A percentile compares a stretch with the other conserved stretches of the same genome.
Conservation (phyloP, 495 filamentous ascomycete genomes). For the Penicillium canariense region DNA sequence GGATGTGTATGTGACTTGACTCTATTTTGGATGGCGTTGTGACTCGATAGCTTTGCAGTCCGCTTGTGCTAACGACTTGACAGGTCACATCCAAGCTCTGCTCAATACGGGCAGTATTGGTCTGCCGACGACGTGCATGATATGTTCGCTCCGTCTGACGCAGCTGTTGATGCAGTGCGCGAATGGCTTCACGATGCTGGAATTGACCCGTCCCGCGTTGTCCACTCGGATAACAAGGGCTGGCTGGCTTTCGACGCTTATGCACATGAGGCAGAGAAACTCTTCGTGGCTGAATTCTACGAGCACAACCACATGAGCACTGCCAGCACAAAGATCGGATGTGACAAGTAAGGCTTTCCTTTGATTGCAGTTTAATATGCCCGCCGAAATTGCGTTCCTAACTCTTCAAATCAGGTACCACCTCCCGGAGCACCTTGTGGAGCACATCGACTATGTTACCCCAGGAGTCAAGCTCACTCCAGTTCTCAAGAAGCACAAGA, state of each 20-base stretch:
- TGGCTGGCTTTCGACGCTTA: constrained; percentile 60
- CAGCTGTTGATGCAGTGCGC: constrained; percentile 45
- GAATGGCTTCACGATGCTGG: constrained; percentile 48
- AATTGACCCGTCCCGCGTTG: constrained; percentile 45
- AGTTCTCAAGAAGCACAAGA: constrained; percentile 24
- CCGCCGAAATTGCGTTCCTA: background rate
- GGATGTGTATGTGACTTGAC: constrained; percentile 19
- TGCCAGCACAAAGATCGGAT: constrained; percentile 48
- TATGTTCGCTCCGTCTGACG: constrained; percentile 50
- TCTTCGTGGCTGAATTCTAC: constrained; percentile 60
- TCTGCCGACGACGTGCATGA: constrained; percentile 55
- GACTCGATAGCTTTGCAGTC: background rate
- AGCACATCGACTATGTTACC: constrained; percentile 59
- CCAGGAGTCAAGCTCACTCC: constrained; percentile 51
- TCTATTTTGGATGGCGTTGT: background rate
- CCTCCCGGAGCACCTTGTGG: constrained; percentile 47
- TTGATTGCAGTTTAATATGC: no score
- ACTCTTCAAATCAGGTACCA: constrained; percentile 42
- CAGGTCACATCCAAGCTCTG: constrained; percentile 61
- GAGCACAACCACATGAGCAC: constrained; percentile 49
- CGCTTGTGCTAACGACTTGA: constrained; percentile 35
- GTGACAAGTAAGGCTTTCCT: constrained; percentile 33
- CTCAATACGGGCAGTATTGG: constrained; percentile 61
- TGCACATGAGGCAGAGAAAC: constrained; percentile 51
- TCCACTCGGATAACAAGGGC: constrained; percentile 48